Conservation (phyloP, 2,329 filamentous ascomycete species). For the Zymoseptoria tritici region DNA sequence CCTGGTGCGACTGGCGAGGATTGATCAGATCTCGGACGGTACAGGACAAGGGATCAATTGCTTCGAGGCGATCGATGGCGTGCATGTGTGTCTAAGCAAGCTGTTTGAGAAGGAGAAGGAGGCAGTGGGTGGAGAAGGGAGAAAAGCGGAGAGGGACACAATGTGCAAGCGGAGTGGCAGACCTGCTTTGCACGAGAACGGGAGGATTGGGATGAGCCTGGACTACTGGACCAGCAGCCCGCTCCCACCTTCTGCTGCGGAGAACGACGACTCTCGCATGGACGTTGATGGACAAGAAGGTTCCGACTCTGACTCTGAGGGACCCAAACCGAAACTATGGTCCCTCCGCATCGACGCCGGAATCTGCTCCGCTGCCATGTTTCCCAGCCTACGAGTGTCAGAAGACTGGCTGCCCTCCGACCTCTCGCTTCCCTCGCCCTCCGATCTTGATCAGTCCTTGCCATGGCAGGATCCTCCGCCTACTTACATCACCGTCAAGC, state of each 20-base stretch:
- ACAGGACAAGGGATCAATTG: slow-evolving; percentile 62
- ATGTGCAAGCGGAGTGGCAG: slow-evolving; percentile 64
- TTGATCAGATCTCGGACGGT: slow-evolving; percentile 57
- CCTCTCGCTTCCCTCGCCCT: slow-evolving; percentile 40
- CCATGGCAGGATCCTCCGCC: slow-evolving; percentile 65
- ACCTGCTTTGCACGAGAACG: slow-evolving; percentile 62
- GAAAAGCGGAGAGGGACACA: slow-evolving; percentile 42
- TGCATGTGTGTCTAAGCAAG: slow-evolving; percentile 62
- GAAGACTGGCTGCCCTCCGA: slow-evolving; percentile 70
- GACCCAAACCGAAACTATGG: slow-evolving; percentile 44
- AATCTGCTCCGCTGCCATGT: slow-evolving; percentile 38
- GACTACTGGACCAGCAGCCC: slow-evolving; percentile 58
- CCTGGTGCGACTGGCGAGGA: slow-evolving; percentile 58
- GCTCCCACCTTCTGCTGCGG: neutral
- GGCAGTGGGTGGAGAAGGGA: slow-evolving; percentile 32
- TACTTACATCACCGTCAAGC: slow-evolving; percentile 42
- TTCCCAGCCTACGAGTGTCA: slow-evolving; percentile 60
- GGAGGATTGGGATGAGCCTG: slow-evolving; percentile 60
- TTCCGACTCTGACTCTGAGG: neutral
- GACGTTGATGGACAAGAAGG: slow-evolving; percentile 23
- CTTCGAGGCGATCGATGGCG: slow-evolving; percentile 66
- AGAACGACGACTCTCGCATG: slow-evolving; percentile 29
- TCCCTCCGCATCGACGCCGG: slow-evolving; percentile 61
- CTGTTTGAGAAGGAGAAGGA: slow-evolving; percentile 65
- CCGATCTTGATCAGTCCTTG: slow-evolving; percentile 51